A percentile compares a stretch with the other conserved stretches of the same genome.
Evolutionary conservation across 371 early-diverging fungal species (phyloP).

Genomic region (Sporodiniella umbellata): DNA sequence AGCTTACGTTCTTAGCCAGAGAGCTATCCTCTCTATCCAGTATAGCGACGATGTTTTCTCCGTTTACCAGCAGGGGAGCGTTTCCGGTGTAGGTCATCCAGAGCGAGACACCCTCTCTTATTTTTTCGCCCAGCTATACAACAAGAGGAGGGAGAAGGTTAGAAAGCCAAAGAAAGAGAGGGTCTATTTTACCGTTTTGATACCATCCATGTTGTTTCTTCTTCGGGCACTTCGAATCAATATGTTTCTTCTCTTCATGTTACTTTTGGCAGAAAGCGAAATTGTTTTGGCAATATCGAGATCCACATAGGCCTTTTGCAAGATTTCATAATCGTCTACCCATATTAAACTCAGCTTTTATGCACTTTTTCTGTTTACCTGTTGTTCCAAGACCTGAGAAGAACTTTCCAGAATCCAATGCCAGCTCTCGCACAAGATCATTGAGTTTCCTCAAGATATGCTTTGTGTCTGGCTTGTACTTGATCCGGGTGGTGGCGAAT

Average conservation of each 20-base stretch:
- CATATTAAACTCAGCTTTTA: background rate
- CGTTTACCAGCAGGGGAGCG: constrained; percentile 23
- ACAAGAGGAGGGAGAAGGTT: too few species aligned
- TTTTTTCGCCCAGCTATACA: constrained; percentile 25
- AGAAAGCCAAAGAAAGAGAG: background rate
- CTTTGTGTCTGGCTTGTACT: constrained; percentile 48
- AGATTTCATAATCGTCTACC: constrained; percentile 39
- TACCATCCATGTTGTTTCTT: constrained; percentile 22
- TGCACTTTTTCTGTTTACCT: constrained; percentile 17
- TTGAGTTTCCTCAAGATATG: constrained; percentile 43
- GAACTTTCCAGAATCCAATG: constrained; percentile 44
- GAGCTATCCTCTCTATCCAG: constrained; percentile 28
- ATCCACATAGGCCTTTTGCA: constrained; percentile 48
- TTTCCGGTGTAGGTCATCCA: constrained; percentile 27
- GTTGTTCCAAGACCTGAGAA: constrained; percentile 38
- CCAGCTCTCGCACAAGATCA: constrained; percentile 37
- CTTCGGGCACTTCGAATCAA: constrained; percentile 25
- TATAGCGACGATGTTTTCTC: constrained; percentile 24
- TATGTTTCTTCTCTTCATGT: constrained; percentile 35
- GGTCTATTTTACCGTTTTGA: constrained; percentile 11
- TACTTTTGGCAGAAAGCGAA: constrained; percentile 43
- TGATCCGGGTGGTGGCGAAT: constrained; percentile 25
- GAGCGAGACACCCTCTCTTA: constrained; percentile 25
- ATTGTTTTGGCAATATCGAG: constrained; percentile 50
- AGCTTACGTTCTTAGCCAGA: constrained; percentile 27